Percentiles rank a stretch among this genome's conserved stretches.
Evolutionary conservation across 2,329 filamentous ascomycete species (phyloP).

Genomic region (Aspergillus tamarii): DNA sequence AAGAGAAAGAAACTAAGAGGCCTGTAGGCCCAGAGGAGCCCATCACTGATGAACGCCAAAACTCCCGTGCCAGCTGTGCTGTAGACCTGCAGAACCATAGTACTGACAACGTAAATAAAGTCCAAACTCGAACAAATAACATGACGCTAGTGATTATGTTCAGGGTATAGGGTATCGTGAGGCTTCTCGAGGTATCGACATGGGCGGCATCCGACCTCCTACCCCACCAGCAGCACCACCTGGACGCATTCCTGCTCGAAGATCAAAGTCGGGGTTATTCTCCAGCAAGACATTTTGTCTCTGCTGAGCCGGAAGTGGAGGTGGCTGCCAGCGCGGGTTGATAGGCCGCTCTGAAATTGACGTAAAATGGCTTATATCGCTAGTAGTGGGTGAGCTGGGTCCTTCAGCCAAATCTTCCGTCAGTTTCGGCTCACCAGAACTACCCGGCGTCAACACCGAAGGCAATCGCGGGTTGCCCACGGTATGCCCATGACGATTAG

Average conservation of each 20-base stretch:
- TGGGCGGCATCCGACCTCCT: constrained; percentile 31
- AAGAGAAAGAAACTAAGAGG: neutral
- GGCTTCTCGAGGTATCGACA: constrained; percentile 21
- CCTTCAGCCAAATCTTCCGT: constrained; percentile 61
- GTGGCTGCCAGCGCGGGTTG: constrained; percentile 78
- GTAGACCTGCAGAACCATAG: neutral
- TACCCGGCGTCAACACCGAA: constrained; percentile 44
- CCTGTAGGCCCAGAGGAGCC: neutral
- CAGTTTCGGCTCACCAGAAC: constrained; percentile 42
- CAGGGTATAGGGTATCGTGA: constrained; percentile 31
- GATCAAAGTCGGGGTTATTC: constrained; percentile 82
- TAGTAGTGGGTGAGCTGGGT: constrained; percentile 72
- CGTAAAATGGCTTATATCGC: constrained; percentile 83
- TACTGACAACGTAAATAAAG: constrained; percentile 7
- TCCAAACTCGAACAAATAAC: neutral
- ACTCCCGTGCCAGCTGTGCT: constrained; percentile 1
- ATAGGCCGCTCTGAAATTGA: constrained; percentile 85
- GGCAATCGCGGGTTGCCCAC: constrained; percentile 33
- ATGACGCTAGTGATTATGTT: constrained; percentile 13
- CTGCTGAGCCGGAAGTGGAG: constrained; percentile 49
- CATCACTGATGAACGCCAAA: constrained; percentile 2
- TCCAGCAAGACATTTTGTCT: constrained; percentile 74
- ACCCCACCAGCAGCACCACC: constrained; percentile 23
- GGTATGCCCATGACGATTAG: constrained; percentile 40
- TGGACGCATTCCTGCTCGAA: constrained; percentile 53